These are phyloP conservation scores for Chaetomium sp. DNA, from an alignment of 2,329 filamentous ascomycete species.

Conservation along the genomic window DNA sequence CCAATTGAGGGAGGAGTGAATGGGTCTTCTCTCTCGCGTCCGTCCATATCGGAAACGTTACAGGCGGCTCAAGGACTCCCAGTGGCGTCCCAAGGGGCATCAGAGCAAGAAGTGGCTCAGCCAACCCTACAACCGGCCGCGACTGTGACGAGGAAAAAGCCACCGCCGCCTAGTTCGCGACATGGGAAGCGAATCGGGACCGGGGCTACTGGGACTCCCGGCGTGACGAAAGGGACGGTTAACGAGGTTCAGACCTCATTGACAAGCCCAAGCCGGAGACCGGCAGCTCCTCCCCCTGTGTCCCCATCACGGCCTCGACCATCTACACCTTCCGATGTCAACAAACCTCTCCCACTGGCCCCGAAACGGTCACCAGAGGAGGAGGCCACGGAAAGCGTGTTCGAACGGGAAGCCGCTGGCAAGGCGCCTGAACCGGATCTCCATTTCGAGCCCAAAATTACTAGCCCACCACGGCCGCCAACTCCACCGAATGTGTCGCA, in stretches of 20 bases:
- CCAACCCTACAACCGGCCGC: slow-evolving; percentile 17
- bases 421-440: slow-evolving; percentile 41
- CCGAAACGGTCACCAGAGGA: slow-evolving; percentile 42
- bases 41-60: slow-evolving; percentile 48
- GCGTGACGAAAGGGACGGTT: slow-evolving; percentile 28
- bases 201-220: slow-evolving; percentile 32
- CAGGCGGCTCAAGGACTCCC: slow-evolving; percentile 41
- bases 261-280: slow-evolving; percentile 11
- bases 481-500: slow-evolving; percentile 35
- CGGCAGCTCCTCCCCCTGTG: slow-evolving; percentile 16
- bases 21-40: slow-evolving; percentile 51
- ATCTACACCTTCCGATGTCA: slow-evolving; percentile 43
- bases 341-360: slow-evolving; percentile 56
- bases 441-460: slow-evolving; percentile 24
- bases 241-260: slow-evolving; percentile 12
- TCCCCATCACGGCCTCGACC: slow-evolving; percentile 28
- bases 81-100: slow-evolving; percentile 53
- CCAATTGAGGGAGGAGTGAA: slow-evolving; percentile 40
- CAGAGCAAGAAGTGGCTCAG: slow-evolving; percentile 39
- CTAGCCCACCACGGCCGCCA: slow-evolving; percentile 31
- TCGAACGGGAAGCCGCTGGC: slow-evolving; percentile 48
- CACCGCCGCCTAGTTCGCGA: slow-evolving; percentile 67
- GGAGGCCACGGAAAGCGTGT: slow-evolving; percentile 44
- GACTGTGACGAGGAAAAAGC: slow-evolving; percentile 47
- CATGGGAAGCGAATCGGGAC: slow-evolving; percentile 68